Evolutionary conservation across 805 yeast species (phyloP).

Genomic region (Candida sonorensis): DNA sequence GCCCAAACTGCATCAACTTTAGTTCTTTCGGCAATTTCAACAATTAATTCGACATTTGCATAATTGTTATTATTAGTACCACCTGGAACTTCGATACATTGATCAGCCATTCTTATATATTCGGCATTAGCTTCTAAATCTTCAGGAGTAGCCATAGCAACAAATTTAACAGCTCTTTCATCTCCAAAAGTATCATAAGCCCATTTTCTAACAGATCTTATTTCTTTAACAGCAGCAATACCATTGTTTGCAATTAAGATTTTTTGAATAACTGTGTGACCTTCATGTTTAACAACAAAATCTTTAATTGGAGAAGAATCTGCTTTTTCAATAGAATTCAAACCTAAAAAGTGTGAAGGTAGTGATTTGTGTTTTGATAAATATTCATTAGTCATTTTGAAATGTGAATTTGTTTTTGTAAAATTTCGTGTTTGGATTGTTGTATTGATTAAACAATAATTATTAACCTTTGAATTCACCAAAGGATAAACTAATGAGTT

Average conservation of each 20-base stretch:
- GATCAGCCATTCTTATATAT: conserved; percentile 98
- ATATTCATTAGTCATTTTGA: conserved; percentile 14
- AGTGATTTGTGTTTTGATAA: conserved; percentile 29
- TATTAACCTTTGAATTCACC: neutral
- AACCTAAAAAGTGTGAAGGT: conserved; percentile 75
- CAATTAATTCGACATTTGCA: conserved; percentile 96
- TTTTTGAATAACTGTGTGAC: conserved; percentile 89
- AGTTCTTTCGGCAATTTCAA: conserved; percentile 94
- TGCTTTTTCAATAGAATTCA: conserved; percentile 69
- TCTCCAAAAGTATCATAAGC: conserved; percentile 98
- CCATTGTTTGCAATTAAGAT: conserved; percentile 96
- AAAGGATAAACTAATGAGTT: conserved; percentile 1
- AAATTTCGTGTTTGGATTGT: neutral
- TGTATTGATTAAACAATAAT: neutral
- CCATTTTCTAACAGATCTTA: conserved; percentile 97
- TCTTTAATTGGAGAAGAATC: conserved; percentile 75
- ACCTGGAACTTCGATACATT: conserved; percentile 97
- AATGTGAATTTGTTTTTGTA: neutral
- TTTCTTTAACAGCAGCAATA: conserved; percentile 98
- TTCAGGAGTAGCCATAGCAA: conserved; percentile 99
- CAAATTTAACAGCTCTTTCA: conserved; percentile 88
- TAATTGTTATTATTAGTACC: conserved; percentile 98
- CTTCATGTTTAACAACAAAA: conserved; percentile 78
- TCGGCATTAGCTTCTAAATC: conserved; percentile 96
- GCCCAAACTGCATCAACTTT: conserved; percentile 99